Evolutionary conservation across 1,284 basidiomycete genomes (phyloP).

Genomic region (Apiotrichum veenhuisii): DNA sequence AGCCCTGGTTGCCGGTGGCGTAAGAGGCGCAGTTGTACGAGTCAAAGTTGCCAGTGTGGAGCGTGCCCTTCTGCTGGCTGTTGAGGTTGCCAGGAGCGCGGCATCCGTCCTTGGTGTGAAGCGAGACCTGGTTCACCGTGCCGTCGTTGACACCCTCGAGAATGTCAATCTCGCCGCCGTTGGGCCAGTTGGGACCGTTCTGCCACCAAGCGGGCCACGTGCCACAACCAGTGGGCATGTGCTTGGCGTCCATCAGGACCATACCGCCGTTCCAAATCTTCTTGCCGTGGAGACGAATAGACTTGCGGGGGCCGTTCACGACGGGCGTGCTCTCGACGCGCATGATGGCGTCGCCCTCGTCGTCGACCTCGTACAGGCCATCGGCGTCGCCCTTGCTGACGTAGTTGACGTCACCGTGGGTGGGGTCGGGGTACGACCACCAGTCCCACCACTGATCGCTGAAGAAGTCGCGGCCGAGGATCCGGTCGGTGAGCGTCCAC

Average conservation of each 20-base stretch:
- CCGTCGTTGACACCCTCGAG: slow-evolving; percentile 53
- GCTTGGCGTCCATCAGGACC: slow-evolving; percentile 74
- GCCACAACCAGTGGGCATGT: slow-evolving; percentile 86
- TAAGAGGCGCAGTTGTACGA: slow-evolving; percentile 44
- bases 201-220: slow-evolving; percentile 59
- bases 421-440: slow-evolving; percentile 68
- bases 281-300: slow-evolving; percentile 67
- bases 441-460: slow-evolving; percentile 68
- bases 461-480: slow-evolving; percentile 59
- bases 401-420: slow-evolving; percentile 61
- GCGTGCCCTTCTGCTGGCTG: slow-evolving; percentile 56
- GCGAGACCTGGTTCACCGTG: slow-evolving; percentile 49
- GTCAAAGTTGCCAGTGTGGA: slow-evolving; percentile 52
- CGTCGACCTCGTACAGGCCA: slow-evolving; percentile 57
- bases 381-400: slow-evolving; percentile 28
- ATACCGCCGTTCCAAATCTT: slow-evolving; percentile 60
- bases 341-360: slow-evolving; percentile 73
- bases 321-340: slow-evolving; percentile 72
- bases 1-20: slow-evolving; percentile 50
- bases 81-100: slow-evolving; percentile 55
- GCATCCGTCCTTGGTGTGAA: slow-evolving; percentile 50
- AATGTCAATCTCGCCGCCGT: slow-evolving; percentile 57
- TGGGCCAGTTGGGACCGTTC: slow-evolving; percentile 54
- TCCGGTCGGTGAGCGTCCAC: slow-evolving; percentile 36
- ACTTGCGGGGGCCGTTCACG: slow-evolving; percentile 63